A percentile compares a stretch with the other conserved stretches of the same genome.
These are phyloP conservation scores for Globisporangium acanthophoron DNA, from an alignment of 352 stramenopile species.

Conservation along the genomic window DNA sequence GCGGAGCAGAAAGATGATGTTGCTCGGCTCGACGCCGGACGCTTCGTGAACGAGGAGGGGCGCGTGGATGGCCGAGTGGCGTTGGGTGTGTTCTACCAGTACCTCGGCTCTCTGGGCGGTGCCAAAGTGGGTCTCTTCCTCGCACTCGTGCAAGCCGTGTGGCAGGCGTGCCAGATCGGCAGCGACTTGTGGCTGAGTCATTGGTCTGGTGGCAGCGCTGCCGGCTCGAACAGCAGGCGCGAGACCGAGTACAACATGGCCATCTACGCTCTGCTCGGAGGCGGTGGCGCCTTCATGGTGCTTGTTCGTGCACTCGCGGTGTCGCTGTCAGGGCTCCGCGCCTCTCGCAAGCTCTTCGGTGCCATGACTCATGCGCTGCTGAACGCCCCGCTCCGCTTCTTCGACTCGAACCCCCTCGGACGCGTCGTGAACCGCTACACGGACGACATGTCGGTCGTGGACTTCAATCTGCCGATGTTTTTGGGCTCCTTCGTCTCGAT, in stretches of 20 bases:
- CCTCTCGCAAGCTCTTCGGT: constrained; percentile 59
- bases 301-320: constrained; percentile 13
- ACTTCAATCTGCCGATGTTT: constrained; percentile 39
- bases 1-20: too few relatives aligned
- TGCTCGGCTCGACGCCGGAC: too few relatives aligned
- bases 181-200: constrained; percentile 23
- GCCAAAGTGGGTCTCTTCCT: constrained; percentile 12
- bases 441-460: constrained; percentile 82
- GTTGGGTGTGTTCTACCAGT: constrained; percentile 22
- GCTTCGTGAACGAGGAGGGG: too few relatives aligned
- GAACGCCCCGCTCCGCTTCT: constrained; percentile 80
- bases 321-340: constrained; percentile 21
- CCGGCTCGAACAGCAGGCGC: too few relatives aligned
- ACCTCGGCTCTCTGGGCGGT: constrained; percentile 35
- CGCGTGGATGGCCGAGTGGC: too few relatives aligned
- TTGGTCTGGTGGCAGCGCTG: constrained; percentile 9
- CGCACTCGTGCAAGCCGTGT: constrained; percentile 4
- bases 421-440: constrained; percentile 85
- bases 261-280: constrained; percentile 19
- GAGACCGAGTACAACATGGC: constrained; percentile 15
- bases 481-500: constrained; percentile 28
- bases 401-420: constrained; percentile 83
- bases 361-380: constrained; percentile 70
- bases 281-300: constrained; percentile 16
- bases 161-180: constrained; percentile 15